Evolutionary conservation across 495 filamentous ascomycete genomes (phyloP).

Genomic region (Hypoxylon cercidicola): DNA sequence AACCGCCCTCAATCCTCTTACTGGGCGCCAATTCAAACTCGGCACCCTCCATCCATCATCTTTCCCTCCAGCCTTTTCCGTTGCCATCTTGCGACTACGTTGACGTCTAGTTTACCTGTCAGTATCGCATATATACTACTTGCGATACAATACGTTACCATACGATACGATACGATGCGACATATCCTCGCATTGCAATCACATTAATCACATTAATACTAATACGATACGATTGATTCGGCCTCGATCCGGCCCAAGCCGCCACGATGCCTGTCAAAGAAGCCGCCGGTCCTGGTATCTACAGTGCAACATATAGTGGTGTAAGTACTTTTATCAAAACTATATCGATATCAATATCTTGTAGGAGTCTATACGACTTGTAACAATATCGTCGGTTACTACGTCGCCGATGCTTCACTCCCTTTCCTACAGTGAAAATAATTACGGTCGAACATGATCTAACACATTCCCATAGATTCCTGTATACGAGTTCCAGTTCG

Average conservation of each 20-base stretch:
- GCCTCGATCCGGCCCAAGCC: constrained; percentile 11
- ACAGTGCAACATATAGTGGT: constrained; percentile 93
- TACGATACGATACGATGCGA: not conserved
- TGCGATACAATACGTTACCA: no score
- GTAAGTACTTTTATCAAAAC: constrained; percentile 61
- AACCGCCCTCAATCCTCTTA: not conserved
- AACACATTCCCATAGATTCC: constrained; percentile 69
- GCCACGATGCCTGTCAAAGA: constrained; percentile 53
- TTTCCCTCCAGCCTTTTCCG: no score
- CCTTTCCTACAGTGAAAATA: not conserved
- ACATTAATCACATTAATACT: not conserved
- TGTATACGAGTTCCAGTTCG: constrained; percentile 88
- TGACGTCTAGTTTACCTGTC: no score
- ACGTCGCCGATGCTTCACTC: not conserved
- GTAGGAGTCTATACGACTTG: constrained; percentile 4
- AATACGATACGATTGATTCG: not conserved
- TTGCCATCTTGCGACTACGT: no score
- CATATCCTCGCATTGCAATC: constrained; percentile 1
- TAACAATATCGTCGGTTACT: constrained; percentile 1
- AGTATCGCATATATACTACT: no score
- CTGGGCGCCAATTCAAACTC: no score
- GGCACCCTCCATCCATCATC: no score
- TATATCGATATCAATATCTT: no score
- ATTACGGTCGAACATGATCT: not conserved
- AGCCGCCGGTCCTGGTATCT: constrained; percentile 63